phyloP scores from a whole-genome alignment of 495 filamentous ascomycete species.

The Hypoxylon crocopeplum region DNA sequence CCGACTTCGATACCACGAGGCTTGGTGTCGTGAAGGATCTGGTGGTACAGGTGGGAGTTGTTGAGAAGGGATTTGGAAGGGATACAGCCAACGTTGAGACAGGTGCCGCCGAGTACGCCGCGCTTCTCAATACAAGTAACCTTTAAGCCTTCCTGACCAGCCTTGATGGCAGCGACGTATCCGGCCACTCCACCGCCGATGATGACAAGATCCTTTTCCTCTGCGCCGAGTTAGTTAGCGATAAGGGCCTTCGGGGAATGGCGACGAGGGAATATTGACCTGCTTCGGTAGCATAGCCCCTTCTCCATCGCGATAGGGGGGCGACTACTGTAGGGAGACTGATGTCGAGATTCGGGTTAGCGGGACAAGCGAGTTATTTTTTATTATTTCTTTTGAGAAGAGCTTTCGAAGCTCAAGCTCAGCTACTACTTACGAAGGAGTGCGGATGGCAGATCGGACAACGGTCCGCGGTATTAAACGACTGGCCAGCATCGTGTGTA shows the following conservation, averaged over 20 bases:
- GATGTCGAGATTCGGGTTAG: conserved; percentile 41
- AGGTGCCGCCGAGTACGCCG: conserved; percentile 92
- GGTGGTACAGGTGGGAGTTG: conserved; percentile 99
- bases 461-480: conserved; percentile 70
- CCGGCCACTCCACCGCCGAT: conserved; percentile 97
- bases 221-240: conserved; percentile 55
- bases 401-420: conserved; percentile 22
- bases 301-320: conserved; percentile 64
- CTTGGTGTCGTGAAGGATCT: conserved; percentile 96
- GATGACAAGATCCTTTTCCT: conserved; percentile 90
- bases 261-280: conserved; percentile 58
- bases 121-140: conserved; percentile 99
- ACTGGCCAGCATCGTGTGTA: conserved; percentile 69
- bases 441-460: conserved; percentile 68
- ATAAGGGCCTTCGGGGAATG: not conserved
- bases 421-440: conserved; percentile 54
- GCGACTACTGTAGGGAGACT: conserved; percentile 65
- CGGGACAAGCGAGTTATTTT: conserved; percentile 35
- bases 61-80: conserved; percentile 99
- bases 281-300: conserved; percentile 81
- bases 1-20: conserved; percentile 92
- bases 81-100: conserved; percentile 98
- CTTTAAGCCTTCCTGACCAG: conserved; percentile 96
- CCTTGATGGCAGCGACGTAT: conserved; percentile 99
- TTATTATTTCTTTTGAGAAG: conserved; percentile 2